These are phyloP conservation scores for Grigorovia transvaalensis DNA, from an alignment of 805 yeast species.

Conservation along the genomic window DNA sequence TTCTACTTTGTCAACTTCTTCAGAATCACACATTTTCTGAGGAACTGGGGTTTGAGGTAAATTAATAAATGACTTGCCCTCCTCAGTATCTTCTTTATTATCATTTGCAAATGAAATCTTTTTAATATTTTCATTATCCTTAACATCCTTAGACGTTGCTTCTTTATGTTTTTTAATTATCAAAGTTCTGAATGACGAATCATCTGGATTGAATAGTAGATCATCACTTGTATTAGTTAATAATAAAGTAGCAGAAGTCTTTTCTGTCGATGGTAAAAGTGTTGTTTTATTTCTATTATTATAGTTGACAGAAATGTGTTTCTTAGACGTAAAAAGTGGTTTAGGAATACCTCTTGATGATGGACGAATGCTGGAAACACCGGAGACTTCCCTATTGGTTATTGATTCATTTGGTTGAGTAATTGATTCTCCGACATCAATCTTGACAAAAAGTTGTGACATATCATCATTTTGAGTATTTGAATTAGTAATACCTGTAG, in stretches of 20 bases:
- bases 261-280: not conserved
- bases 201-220: constrained; percentile 22
- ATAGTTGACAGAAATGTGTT: not conserved
- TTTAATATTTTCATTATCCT: constrained; percentile 1
- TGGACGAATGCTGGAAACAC: constrained; percentile 45
- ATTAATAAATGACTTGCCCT: not conserved
- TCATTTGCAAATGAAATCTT: constrained; percentile 6
- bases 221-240: constrained; percentile 20
- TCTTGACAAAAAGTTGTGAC: constrained; percentile 49
- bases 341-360: constrained; percentile 58
- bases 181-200: constrained; percentile 21
- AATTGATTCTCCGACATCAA: constrained; percentile 29
- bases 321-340: constrained; percentile 35
- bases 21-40: not conserved
- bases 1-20: not conserved
- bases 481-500: constrained; percentile 6
- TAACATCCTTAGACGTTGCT: constrained; percentile 3
- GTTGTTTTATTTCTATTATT: not conserved
- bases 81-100: not conserved
- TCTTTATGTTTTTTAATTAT: constrained; percentile 17
- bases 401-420: constrained; percentile 36
- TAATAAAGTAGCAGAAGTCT: constrained; percentile 6
- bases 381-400: constrained; percentile 38
- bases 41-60: not conserved
- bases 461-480: constrained; percentile 29